A percentile compares a stretch with the other conserved stretches of the same genome.
These are phyloP conservation scores for Peronospora belbahrii DNA, from an alignment of 352 stramenopile genomes.

Conservation along the genomic window DNA sequence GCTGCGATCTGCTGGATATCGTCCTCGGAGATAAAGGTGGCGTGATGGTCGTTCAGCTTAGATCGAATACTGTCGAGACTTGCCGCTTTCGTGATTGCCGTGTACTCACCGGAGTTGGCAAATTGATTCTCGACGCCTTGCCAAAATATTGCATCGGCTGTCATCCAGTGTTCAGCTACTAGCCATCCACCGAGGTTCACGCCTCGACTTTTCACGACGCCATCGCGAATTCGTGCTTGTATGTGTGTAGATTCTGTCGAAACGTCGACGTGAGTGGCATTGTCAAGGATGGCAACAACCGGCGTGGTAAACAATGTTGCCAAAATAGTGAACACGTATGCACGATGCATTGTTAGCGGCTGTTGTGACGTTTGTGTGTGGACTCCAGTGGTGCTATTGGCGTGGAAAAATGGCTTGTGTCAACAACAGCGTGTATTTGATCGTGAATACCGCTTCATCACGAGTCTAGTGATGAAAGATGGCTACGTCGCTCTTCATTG, in stretches of 20 bases:
- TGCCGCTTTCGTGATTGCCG: conserved; percentile 41
- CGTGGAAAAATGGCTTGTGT: not conserved
- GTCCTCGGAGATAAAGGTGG: conserved; percentile 57
- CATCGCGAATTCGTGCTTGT: conserved; percentile 26
- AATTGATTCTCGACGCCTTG: conserved; percentile 32
- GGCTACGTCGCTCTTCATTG: not conserved
- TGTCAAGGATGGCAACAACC: conserved; percentile 2
- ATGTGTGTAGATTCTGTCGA: conserved; percentile 13
- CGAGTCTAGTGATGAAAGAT: not conserved
- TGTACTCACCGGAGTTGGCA: conserved; percentile 53
- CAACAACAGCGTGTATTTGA: not conserved
- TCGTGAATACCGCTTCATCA: not conserved
- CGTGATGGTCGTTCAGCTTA: conserved; percentile 46
- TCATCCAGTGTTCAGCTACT: conserved; percentile 82
- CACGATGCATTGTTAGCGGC: not conserved
- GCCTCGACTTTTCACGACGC: conserved; percentile 36
- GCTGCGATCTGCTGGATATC: conserved; percentile 43
- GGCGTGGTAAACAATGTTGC: not conserved
- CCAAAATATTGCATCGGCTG: conserved; percentile 42
- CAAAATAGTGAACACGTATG: not conserved
- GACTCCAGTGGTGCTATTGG: not conserved
- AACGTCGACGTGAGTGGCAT: not conserved
- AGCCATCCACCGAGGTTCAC: conserved; percentile 84
- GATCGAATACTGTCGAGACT: conserved; percentile 25
- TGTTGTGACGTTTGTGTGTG: not conserved